Evolutionary conservation across 2,329 filamentous ascomycete species (phyloP).

Genomic region (Aureobasidium uvarum): DNA sequence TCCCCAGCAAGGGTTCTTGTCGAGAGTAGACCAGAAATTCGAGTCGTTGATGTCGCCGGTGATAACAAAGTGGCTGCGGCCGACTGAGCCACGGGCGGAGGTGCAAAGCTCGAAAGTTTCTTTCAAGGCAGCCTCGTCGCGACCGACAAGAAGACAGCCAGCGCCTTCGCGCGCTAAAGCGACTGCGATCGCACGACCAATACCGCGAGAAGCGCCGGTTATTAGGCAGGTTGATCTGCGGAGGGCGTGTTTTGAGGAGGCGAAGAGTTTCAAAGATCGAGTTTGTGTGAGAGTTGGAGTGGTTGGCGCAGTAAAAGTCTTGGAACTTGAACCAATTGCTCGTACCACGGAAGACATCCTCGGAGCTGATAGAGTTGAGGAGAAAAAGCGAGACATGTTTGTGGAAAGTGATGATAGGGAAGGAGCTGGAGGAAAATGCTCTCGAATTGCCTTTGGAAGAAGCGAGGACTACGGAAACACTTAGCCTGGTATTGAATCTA

Average conservation of each 20-base stretch:
- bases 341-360: not conserved
- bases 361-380: not conserved
- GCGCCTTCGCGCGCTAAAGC: constrained; percentile 51
- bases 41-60: constrained; percentile 26
- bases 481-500: constrained; percentile 12
- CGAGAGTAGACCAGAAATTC: constrained; percentile 26
- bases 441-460: no score
- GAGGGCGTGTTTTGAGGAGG: constrained; percentile 26
- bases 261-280: constrained; percentile 7
- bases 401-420: not conserved
- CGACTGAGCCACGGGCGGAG: not conserved
- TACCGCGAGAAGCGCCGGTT: constrained; percentile 52
- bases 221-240: constrained; percentile 40
- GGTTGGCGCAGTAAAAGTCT: not conserved
- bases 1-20: not conserved
- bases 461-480: not conserved
- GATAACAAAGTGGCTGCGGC: constrained; percentile 9
- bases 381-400: not conserved
- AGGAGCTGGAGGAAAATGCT: not conserved
- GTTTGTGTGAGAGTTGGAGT: not conserved
- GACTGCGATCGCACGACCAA: constrained; percentile 50
- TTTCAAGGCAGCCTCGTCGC: constrained; percentile 20
- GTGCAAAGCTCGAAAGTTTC: not conserved
- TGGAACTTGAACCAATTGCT: no score
- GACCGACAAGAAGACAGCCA: constrained; percentile 27